Evolutionary conservation across 306 rosid genomes (phyloP).

Genomic region (cucumber (Cucumis sativus)): DNA sequence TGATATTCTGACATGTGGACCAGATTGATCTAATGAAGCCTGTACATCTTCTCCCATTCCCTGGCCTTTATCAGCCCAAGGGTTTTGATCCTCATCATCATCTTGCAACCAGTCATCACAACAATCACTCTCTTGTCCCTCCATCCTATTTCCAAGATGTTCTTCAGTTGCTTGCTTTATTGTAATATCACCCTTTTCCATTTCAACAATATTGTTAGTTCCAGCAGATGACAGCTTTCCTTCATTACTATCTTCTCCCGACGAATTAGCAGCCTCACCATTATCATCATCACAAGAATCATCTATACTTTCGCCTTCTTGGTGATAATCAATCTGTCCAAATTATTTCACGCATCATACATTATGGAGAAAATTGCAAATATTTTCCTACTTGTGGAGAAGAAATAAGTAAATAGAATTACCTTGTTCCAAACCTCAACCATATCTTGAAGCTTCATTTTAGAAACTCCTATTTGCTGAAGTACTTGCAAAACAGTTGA

Average conservation of each 20-base stretch:
- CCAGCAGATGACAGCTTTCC: conserved; percentile 1
- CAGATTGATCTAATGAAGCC: conserved; percentile 15
- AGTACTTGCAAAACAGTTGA: conserved; percentile 73
- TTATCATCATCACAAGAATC: conserved; percentile 24
- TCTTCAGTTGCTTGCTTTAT: conserved; percentile 1
- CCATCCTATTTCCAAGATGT: conserved; percentile 15
- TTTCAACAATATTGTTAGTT: background rate
- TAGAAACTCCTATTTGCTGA: conserved; percentile 71
- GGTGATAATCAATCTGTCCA: conserved; percentile 58
- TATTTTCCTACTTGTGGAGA: background rate
- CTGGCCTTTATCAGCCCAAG: conserved; percentile 19
- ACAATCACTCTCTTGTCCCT: conserved; percentile 30
- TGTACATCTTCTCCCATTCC: conserved; percentile 10
- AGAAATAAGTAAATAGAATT: conserved; percentile 1
- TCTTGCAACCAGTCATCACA: conserved; percentile 50
- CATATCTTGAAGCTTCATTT: conserved; percentile 74
- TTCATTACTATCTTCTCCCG: conserved; percentile 1
- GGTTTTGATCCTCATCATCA: conserved; percentile 17
- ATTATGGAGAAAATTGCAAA: background rate
- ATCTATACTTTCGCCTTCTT: conserved; percentile 26
- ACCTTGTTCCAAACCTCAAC: conserved; percentile 99
- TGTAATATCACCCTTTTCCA: conserved; percentile 3
- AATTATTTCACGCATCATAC: background rate
- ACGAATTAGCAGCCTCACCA: conserved; percentile 5
- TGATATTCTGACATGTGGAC: conserved; percentile 64